Evolutionary conservation across 164 flowering plant species (phyloP).

Genomic region (Aristolochia californica): DNA sequence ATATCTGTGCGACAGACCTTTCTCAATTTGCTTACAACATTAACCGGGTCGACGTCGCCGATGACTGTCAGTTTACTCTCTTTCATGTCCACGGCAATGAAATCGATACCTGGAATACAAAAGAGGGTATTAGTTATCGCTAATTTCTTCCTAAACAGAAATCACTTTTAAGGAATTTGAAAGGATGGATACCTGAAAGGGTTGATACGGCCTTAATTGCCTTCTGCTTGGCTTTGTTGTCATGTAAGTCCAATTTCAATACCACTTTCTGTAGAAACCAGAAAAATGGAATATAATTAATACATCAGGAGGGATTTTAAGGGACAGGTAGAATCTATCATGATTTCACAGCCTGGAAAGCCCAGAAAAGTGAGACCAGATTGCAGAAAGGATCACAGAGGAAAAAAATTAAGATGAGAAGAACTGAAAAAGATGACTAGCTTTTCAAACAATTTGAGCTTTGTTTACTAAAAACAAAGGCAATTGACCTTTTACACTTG

Average conservation of each 20-base stretch:
- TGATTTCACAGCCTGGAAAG: too few species aligned
- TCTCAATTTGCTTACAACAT: slow-evolving; percentile 52
- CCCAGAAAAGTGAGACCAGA: too few species aligned
- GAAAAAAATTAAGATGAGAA: too few species aligned
- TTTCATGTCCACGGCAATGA: slow-evolving; percentile 72
- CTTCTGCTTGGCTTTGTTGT: slow-evolving; percentile 62
- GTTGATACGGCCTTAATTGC: slow-evolving; percentile 65
- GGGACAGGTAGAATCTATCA: too few species aligned
- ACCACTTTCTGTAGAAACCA: slow-evolving; percentile 52
- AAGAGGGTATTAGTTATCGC: background rate
- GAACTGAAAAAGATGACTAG: too few species aligned
- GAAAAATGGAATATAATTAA: too few species aligned
- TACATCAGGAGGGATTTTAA: too few species aligned
- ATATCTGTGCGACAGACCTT: slow-evolving; percentile 58
- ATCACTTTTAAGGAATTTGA: background rate
- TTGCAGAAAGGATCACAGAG: background rate
- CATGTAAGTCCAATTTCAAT: slow-evolving; percentile 60
- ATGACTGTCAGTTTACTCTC: slow-evolving; percentile 56
- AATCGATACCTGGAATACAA: slow-evolving; percentile 50
- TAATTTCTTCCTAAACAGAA: background rate
- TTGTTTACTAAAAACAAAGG: too few species aligned
- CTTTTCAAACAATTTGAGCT: too few species aligned
- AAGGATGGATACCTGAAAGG: slow-evolving; percentile 39
- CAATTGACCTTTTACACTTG: too few species aligned
- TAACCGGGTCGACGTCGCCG: slow-evolving; percentile 62